Evolutionary conservation across 2,329 filamentous ascomycete genomes (phyloP).

Genomic region (Fonsecaea multimorphosa): DNA sequence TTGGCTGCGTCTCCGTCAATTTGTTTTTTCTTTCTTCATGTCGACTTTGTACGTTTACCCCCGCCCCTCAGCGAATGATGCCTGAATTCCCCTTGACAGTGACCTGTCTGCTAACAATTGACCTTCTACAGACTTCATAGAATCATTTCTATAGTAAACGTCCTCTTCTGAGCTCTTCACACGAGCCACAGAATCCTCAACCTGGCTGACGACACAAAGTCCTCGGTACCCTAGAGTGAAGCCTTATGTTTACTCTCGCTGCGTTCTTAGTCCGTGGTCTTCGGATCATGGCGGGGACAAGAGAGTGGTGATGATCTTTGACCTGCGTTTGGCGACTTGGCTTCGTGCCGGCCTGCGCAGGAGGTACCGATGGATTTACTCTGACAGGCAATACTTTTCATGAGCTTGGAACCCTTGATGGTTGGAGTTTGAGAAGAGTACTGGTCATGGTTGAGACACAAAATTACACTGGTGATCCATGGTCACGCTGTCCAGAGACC

Average conservation of each 20-base stretch:
- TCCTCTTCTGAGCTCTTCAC: slow-evolving; percentile 89
- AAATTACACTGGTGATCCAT: background rate
- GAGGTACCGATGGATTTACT: slow-evolving; percentile 41
- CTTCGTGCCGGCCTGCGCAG: slow-evolving; percentile 40
- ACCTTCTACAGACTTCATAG: slow-evolving; percentile 59
- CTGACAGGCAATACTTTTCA: slow-evolving; percentile 42
- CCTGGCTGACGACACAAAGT: slow-evolving; percentile 91
- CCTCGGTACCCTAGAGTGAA: slow-evolving; percentile 91
- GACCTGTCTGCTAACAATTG: slow-evolving; percentile 23
- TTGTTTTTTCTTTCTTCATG: slow-evolving; percentile 47
- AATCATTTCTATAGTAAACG: slow-evolving; percentile 99
- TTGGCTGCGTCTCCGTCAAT: slow-evolving; percentile 13
- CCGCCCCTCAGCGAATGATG: slow-evolving; percentile 39
- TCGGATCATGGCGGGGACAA: slow-evolving; percentile 50
- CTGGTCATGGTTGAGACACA: background rate
- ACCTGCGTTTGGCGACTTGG: slow-evolving; percentile 54
- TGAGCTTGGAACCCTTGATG: slow-evolving; percentile 37
- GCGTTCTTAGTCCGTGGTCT: slow-evolving; percentile 40
- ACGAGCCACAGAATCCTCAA: slow-evolving; percentile 90
- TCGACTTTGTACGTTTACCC: slow-evolving; percentile 52
- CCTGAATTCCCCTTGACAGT: slow-evolving; percentile 9
- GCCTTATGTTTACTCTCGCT: slow-evolving; percentile 60
- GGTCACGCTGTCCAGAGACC: background rate
- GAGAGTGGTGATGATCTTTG: slow-evolving; percentile 95
- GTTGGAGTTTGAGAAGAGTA: slow-evolving; percentile 40